These are phyloP conservation scores for Cercospora sesami DNA, from an alignment of 2,329 filamentous ascomycete species.

Conservation along the genomic window DNA sequence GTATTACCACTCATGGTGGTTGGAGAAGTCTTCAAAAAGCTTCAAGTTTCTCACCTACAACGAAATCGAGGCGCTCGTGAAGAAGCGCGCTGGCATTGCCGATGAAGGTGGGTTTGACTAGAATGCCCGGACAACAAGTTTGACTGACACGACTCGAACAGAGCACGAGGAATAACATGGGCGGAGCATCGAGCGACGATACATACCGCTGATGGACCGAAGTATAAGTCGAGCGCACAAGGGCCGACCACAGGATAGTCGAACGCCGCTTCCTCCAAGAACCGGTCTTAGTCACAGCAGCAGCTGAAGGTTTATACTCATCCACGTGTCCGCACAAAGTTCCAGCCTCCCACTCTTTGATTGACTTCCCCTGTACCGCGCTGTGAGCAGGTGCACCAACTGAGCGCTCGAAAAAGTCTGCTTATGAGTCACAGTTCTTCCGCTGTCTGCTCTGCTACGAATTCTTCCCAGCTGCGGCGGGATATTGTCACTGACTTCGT, in stretches of 20 bases:
- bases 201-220: not conserved
- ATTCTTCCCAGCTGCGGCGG: not conserved
- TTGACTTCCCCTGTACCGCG: not conserved
- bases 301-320: not conserved
- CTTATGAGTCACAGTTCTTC: not conserved
- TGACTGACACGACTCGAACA: not conserved
- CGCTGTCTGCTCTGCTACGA: not conserved
- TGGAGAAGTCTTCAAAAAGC: not conserved
- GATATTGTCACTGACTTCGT: not conserved
- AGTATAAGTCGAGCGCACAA: not conserved
- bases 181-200: not conserved
- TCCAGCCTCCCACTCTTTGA: not conserved
- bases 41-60: not conserved
- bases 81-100: not conserved
- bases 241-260: not conserved
- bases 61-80: not conserved
- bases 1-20: too few species aligned
- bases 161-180: not conserved
- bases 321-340: not conserved
- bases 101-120: not conserved
- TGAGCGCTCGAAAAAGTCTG: not conserved
- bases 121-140: not conserved
- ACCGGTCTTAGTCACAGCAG: not conserved
- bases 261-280: not conserved
- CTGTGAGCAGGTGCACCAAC: not conserved